Percentiles rank a stretch among this genome's conserved stretches.
Conservation (phyloP, 2,329 filamentous ascomycete genomes). For the Xylaria arbuscula region DNA sequence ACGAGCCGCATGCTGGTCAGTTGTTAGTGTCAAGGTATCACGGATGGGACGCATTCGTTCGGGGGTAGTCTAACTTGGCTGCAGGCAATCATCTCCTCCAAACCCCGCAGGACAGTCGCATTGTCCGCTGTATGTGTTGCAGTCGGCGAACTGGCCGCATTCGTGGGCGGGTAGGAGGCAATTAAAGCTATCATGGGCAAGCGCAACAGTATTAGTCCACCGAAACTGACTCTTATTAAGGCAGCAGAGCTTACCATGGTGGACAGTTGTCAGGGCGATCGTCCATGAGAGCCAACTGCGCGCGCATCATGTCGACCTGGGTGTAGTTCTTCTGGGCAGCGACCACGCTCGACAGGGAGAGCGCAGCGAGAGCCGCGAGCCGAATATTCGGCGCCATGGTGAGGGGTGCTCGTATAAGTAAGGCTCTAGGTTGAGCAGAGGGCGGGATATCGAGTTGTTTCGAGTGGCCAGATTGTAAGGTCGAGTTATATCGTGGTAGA, state of each 20-base stretch:
- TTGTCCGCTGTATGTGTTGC: conserved; percentile 90
- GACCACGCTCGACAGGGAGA: conserved; percentile 45
- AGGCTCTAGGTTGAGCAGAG: conserved; percentile 1
- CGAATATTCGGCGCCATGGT: conserved; percentile 45
- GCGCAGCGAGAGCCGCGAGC: conserved; percentile 42
- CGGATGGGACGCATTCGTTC: conserved; percentile 2
- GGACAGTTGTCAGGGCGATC: conserved; percentile 81
- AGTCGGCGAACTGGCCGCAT: conserved; percentile 90
- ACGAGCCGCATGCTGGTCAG: conserved; percentile 79
- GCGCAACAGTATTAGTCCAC: conserved; percentile 38
- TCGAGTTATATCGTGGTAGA: background rate
- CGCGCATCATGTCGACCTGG: conserved; percentile 68
- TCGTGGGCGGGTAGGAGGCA: conserved; percentile 92
- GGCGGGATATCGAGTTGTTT: background rate
- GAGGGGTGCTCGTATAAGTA: conserved; percentile 15
- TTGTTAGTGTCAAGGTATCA: conserved; percentile 32
- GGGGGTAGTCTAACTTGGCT: conserved; percentile 69
- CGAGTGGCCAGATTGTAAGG: background rate
- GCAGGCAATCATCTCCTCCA: conserved; percentile 91
- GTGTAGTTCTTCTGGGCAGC: conserved; percentile 66
- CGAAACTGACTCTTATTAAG: background rate
- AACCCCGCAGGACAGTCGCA: conserved; percentile 93
- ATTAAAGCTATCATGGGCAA: conserved; percentile 79
- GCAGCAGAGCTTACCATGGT: conserved; percentile 69
- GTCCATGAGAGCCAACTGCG: conserved; percentile 76